Conservation (phyloP, 1,139 yeast species). For the Hansenula sp. region DNA sequence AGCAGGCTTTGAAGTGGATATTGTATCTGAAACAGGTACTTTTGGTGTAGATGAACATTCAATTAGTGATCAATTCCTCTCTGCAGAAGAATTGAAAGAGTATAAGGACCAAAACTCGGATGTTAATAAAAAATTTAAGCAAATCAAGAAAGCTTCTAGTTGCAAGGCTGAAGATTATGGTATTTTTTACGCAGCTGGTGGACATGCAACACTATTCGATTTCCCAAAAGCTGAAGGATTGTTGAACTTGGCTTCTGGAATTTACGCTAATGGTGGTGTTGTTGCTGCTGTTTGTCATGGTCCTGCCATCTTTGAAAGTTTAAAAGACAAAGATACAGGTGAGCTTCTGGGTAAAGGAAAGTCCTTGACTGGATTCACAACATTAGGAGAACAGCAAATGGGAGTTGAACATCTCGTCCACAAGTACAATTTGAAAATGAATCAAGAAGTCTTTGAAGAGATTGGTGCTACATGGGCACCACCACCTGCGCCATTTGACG, state of each 20-base stretch:
- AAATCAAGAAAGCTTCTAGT: constrained; percentile 39
- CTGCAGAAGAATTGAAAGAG: constrained; percentile 38
- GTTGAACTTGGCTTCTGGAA: constrained; percentile 39
- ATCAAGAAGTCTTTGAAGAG: constrained; percentile 32
- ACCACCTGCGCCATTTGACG: constrained; percentile 51
- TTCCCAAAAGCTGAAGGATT: constrained; percentile 48
- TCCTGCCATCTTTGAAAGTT: constrained; percentile 47
- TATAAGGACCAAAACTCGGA: constrained; percentile 36
- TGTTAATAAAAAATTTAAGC: constrained; percentile 31
- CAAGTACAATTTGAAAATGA: constrained; percentile 30
- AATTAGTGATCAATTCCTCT: constrained; percentile 32
- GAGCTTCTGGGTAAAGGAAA: constrained; percentile 45
- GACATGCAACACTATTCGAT: constrained; percentile 60
- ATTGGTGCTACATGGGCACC: constrained; percentile 41
- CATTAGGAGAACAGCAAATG: constrained; percentile 44
- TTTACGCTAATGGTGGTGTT: constrained; percentile 48
- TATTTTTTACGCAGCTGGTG: constrained; percentile 58
- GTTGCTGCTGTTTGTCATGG: constrained; percentile 68
- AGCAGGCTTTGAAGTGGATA: constrained; percentile 46
- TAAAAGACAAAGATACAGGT: constrained; percentile 39
- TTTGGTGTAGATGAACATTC: constrained; percentile 56
- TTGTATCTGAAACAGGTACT: constrained; percentile 55
- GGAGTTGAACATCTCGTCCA: constrained; percentile 34
- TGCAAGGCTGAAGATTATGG: constrained; percentile 44
- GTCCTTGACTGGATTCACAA: constrained; percentile 57